Percentiles rank a stretch among this genome's conserved stretches.
phyloP scores from a whole-genome alignment of 305 asterid genomes.

The Fraxinus platypoda region DNA sequence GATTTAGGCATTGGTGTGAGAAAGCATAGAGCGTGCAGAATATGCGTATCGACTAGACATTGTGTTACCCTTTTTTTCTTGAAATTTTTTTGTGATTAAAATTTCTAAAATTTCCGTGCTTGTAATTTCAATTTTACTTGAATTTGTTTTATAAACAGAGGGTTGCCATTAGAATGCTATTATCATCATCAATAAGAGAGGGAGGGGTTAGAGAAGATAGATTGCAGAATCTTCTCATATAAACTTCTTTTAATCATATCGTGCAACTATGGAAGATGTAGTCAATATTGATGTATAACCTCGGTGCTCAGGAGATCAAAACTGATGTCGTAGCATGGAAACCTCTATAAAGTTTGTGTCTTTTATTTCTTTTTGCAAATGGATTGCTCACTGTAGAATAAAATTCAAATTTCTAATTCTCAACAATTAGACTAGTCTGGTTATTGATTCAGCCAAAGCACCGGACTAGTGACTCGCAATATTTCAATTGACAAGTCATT shows the following conservation, averaged over 20 bases:
- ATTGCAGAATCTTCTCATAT: neutral
- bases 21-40: neutral
- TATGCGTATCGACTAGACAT: neutral
- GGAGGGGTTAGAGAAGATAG: too few species aligned
- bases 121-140: too few species aligned
- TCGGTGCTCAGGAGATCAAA: too few species aligned
- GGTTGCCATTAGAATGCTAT: neutral
- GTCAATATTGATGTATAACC: too few species aligned
- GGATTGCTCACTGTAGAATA: neutral
- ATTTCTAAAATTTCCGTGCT: constrained; percentile 24
- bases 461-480: neutral
- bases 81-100: constrained; percentile 75
- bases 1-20: neutral
- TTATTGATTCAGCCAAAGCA: neutral
- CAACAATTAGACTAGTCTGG: too few species aligned
- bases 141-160: neutral
- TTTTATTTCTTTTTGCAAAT: too few species aligned
- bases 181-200: neutral
- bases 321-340: neutral
- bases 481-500: neutral
- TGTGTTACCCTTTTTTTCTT: constrained; percentile 53
- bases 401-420: too few species aligned
- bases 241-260: neutral
- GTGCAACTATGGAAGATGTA: neutral
- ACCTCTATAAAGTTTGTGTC: neutral